Percentiles rank a stretch among this genome's conserved stretches.
phyloP scores from a whole-genome alignment of 1,284 basidiomycete species.

The Hortiboletus rubellus region DNA sequence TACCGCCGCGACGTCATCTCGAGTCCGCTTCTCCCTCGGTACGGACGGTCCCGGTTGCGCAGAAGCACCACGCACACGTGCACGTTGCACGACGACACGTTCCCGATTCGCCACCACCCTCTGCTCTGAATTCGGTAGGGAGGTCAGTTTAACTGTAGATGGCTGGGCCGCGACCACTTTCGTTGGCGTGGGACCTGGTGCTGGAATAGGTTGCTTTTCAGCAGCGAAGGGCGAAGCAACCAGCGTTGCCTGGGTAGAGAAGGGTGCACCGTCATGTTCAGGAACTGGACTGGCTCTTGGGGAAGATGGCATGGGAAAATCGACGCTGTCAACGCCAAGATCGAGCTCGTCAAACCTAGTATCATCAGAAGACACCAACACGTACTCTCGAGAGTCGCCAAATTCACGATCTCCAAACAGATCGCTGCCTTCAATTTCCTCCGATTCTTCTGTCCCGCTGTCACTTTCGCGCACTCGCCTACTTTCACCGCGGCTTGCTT shows the following conservation, averaged over 20 bases:
- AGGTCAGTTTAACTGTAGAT: neutral
- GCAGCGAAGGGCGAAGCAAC: conserved; percentile 19
- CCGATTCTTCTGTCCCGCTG: neutral
- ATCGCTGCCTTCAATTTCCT: conserved; percentile 20
- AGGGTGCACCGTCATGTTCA: conserved; percentile 4
- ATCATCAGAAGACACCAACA: neutral
- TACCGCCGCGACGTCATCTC: neutral
- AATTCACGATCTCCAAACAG: conserved; percentile 24
- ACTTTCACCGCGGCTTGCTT: neutral
- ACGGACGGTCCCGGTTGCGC: conserved; percentile 17
- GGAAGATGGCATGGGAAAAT: conserved; percentile 1
- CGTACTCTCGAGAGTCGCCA: conserved; percentile 15
- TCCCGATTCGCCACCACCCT: conserved; percentile 5
- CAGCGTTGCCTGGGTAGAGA: conserved; percentile 28
- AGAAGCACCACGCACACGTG: conserved; percentile 8
- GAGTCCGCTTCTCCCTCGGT: neutral
- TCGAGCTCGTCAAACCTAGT: neutral
- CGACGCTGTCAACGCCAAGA: neutral
- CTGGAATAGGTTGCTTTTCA: neutral
- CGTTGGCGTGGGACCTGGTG: neutral
- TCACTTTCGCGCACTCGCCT: neutral
- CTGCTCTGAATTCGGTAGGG: conserved; percentile 13
- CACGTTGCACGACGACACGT: neutral
- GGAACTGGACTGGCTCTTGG: neutral
- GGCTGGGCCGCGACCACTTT: neutral